Evolutionary conservation across 192 early-diverging fungal species (phyloP), one percentile per base, ranked within the genome.

Genomic region (Allomyces arbusculus): DNA sequence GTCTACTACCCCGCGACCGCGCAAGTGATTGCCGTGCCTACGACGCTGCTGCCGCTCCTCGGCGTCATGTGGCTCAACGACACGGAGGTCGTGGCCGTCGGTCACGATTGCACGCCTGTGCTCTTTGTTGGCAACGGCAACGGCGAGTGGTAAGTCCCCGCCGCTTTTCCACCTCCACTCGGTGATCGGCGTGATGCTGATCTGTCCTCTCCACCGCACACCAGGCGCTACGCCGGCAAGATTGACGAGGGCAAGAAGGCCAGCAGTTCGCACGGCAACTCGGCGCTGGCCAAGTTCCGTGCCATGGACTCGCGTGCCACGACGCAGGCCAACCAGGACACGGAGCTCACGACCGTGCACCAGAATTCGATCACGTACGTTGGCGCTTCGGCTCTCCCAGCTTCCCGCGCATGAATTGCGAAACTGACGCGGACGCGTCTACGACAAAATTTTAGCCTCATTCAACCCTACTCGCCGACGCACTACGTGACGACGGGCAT

Each of bases 291-390:
- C 65, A 82, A 84, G 66, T 98, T 98, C 85, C 82, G 85, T 64
- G 86, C 89, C 71, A 94, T 95, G 92, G 94, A 95, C 72, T 85
- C 84, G 63, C 79, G 87, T 63, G 87, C 79, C 61, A 89, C 91
- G 69, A 65, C 75, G 10, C 74, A 70, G 55, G 74, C 76, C 45
- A 72, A 72, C 44, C 75, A 71, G 55, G 87, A 91, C 68, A 84
- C 84, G n/a, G 86, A 82, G 67, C 68, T 91, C 20, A 82, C 81
- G 66, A 84, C 86, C n/a, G 79, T 82, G 10, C 95, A 99, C 76
- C 95, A 99, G 77, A 99, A 99, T 75, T 94, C 95, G 22, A 96
- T 97, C 72, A 92, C 86, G 74, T 88, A 78, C 70, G 72, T 73
- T 61, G 50, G 11, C 68, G 81, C 61, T 78, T 69, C 20, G 74